Conservation (phyloP, 139 green algal genomes). For the Mesotaenium endlicherianum region DNA sequence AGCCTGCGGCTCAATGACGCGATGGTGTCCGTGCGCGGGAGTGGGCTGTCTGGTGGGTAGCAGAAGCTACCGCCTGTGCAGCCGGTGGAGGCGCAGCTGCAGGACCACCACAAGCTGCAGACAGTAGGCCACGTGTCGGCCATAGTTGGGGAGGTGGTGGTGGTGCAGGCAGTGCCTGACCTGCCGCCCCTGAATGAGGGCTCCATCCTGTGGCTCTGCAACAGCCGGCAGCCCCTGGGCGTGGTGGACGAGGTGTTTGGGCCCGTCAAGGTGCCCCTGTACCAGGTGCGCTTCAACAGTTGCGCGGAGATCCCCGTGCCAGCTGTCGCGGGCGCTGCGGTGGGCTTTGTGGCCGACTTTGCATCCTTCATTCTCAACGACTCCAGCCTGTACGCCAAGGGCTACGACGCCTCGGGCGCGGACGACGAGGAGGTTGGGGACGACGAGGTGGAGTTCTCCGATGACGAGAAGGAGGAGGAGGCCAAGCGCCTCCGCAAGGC, state of each 20-base stretch:
- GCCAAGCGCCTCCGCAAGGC: neutral
- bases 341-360: constrained; percentile 33
- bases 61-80: too few relatives aligned
- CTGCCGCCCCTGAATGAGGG: constrained; percentile 26
- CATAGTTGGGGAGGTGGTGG: neutral
- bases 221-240: constrained; percentile 1
- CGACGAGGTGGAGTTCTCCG: constrained; percentile 9
- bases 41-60: neutral
- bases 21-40: neutral
- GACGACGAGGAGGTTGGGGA: constrained; percentile 42
- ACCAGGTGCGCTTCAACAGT: constrained; percentile 49
- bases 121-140: neutral
- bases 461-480: constrained; percentile 36
- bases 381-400: constrained; percentile 4
- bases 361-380: constrained; percentile 32
- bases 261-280: constrained; percentile 46
- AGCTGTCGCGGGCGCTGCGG: neutral
- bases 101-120: neutral
- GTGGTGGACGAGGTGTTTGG: constrained; percentile 54
- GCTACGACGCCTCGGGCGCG: constrained; percentile 33
- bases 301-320: constrained; percentile 11
- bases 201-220: constrained; percentile 15
- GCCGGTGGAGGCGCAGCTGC: too few relatives aligned
- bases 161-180: constrained; percentile 8
- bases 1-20: neutral